Conservation (phyloP, 1,284 basidiomycete genomes). For the Rhodotorula sp. region DNA sequence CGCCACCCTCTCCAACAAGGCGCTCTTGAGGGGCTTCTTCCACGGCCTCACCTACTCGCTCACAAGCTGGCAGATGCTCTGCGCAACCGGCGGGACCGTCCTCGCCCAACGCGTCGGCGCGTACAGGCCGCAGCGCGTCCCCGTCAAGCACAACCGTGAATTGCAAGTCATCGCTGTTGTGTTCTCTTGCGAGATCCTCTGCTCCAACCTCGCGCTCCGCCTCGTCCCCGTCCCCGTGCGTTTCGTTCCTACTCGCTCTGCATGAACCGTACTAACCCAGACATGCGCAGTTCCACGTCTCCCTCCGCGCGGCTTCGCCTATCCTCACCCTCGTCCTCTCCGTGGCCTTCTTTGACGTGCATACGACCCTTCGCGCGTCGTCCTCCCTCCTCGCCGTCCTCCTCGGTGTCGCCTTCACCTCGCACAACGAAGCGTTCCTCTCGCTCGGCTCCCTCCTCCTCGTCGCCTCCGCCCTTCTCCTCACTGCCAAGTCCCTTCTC, state of each 20-base stretch:
- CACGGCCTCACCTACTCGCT: conserved; percentile 31
- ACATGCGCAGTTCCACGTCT: conserved; percentile 33
- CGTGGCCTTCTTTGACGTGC: conserved; percentile 29
- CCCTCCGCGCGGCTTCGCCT: conserved; percentile 38
- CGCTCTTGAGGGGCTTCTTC: conserved; percentile 36
- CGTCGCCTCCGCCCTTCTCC: conserved; percentile 28
- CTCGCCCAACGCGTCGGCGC: conserved; percentile 23
- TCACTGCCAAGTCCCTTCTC: conserved; percentile 35
- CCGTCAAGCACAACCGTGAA: conserved; percentile 22
- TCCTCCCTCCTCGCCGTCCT: conserved; percentile 33
- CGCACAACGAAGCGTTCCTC: conserved; percentile 24
- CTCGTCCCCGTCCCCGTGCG: conserved; percentile 39
- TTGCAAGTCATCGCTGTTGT: conserved; percentile 28
- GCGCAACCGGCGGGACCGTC: conserved; percentile 28
- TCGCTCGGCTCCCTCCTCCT: conserved; percentile 36
- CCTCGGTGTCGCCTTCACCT: conserved; percentile 38
- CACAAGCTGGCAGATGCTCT: conserved; percentile 32
- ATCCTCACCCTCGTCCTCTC: conserved; percentile 38
- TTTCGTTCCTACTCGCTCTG: neutral
- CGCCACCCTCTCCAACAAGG: conserved; percentile 35
- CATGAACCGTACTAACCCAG: neutral
- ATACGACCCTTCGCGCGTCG: conserved; percentile 23
- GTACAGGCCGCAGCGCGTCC: conserved; percentile 23
- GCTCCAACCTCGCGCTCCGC: conserved; percentile 29
- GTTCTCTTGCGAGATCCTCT: conserved; percentile 35